These are phyloP conservation scores for Gossypium thurberi DNA, from an alignment of 345 rosid species.

Conservation along the genomic window DNA sequence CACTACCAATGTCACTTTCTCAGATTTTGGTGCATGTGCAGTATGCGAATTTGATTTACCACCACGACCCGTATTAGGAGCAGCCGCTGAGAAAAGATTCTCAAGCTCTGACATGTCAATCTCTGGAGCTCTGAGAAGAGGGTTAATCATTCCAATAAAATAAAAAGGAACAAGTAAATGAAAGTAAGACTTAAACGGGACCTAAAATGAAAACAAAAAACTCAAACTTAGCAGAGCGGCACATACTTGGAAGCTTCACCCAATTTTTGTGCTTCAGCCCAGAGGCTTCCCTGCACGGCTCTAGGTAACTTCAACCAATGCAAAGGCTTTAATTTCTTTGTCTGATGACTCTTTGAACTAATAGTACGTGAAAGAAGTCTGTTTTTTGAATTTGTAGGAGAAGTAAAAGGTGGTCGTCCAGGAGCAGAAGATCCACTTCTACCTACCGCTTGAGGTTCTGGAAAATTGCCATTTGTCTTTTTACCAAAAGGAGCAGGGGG, in stretches of 20 bases:
- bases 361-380: constrained; percentile 52
- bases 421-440: constrained; percentile 35
- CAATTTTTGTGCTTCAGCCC: constrained; percentile 93
- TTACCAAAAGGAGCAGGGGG: constrained; percentile 42
- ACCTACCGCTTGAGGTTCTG: constrained; percentile 12
- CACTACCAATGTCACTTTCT: constrained; percentile 88
- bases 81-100: constrained; percentile 75
- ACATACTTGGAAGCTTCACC: constrained; percentile 80
- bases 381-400: constrained; percentile 54
- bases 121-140: constrained; percentile 67
- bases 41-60: constrained; percentile 35
- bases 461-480: constrained; percentile 13
- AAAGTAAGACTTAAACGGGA: neutral
- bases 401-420: constrained; percentile 45
- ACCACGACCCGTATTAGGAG: constrained; percentile 43
- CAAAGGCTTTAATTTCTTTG: constrained; percentile 85
- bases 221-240: constrained; percentile 12
- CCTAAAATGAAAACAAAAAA: neutral
- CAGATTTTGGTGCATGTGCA: constrained; percentile 57
- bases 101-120: constrained; percentile 96
- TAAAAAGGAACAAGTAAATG: constrained; percentile 3
- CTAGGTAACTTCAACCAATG: constrained; percentile 95
- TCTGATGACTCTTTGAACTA: constrained; percentile 42
- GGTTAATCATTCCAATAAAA: neutral
- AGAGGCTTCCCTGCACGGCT: constrained; percentile 91